Evolutionary conservation across 768 basidiomycete species (phyloP), one percentile per base, ranked within the genome.

Genomic region (Boletus sensibilis): DNA sequence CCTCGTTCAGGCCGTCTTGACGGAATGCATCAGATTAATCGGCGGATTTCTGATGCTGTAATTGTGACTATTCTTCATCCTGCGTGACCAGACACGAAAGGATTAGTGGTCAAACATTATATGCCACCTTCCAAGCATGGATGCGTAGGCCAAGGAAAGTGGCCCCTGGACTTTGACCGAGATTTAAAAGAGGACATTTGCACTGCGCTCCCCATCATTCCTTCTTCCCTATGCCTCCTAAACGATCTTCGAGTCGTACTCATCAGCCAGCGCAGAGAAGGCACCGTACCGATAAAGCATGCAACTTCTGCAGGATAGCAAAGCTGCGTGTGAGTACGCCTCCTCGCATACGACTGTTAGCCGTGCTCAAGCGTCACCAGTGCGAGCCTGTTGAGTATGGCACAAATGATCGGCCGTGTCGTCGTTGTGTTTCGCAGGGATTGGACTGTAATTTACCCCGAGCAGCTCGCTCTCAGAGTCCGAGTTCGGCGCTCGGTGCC

Each of bases 401-500:
- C 20, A 51, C 23, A 23, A 45, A 39, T 21, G 57, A 66, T 58
- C 53, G 45, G 5, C 57, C 66, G 37, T 70, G 68, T 33, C 46
- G 55, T 55, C 66, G 66, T 29, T 70, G 68, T 57, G 42, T 58
- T 45, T 40, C 1, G 34, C 59, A 58, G 14, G 25, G 25, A 21
- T 9, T 62, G 10, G 39, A 53, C 0, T 70, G 68, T 29, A 52
- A 16, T 35, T 41, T 70, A 12, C 2, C 57, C 31, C 57, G 50
- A n/a, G 40, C 4, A 18, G 38, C 59, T 37, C 65, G 56, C 35
- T 69, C 67, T 21, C 59, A 58, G 56, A 69, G 68, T 50, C 68
- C 67, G 43, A 53, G 57, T 43, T 49, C 53, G 23, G 56, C 48
- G 9, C 16, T 46, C 44, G 37, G 54, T 41, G 45, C 9, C 23